Evolutionary conservation across 495 filamentous ascomycete species (phyloP).

Genomic region (Penicillium arizonense): DNA sequence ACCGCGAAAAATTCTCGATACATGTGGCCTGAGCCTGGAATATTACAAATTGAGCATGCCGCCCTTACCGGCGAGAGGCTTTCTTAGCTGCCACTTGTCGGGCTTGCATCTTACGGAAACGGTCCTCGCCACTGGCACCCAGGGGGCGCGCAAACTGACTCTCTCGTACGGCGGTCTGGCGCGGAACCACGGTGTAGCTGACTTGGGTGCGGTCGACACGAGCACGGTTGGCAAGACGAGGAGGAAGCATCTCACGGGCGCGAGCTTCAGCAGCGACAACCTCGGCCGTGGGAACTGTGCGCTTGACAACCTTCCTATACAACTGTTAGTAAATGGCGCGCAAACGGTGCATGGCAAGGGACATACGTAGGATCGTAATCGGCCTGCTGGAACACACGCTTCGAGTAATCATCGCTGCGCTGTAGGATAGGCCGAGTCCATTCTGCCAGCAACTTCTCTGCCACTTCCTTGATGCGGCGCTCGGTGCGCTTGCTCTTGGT

Average conservation of each 20-base stretch:
- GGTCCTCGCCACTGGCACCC: slow-evolving; percentile 72
- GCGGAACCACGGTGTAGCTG: slow-evolving; percentile 80
- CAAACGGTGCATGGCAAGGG: slow-evolving; percentile 4
- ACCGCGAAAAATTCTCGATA: slow-evolving; percentile 10
- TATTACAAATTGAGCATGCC: slow-evolving; percentile 2
- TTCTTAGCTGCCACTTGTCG: slow-evolving; percentile 59
- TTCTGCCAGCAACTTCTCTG: slow-evolving; percentile 84
- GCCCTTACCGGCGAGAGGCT: slow-evolving; percentile 33
- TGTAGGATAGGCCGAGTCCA: slow-evolving; percentile 97
- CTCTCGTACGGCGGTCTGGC: slow-evolving; percentile 50
- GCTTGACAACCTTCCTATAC: slow-evolving; percentile 45
- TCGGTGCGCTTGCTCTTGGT: slow-evolving; percentile 89
- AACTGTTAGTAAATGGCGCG: slow-evolving; percentile 11
- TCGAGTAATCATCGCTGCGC: slow-evolving; percentile 87
- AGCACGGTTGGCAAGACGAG: slow-evolving; percentile 68
- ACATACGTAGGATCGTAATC: slow-evolving; percentile 59
- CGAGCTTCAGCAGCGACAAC: slow-evolving; percentile 62
- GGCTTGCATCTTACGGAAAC: slow-evolving; percentile 77
- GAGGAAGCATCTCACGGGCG: slow-evolving; percentile 67
- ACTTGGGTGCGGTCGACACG: slow-evolving; percentile 65
- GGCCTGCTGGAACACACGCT: slow-evolving; percentile 59
- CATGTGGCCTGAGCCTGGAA: slow-evolving; percentile 1
- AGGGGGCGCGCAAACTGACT: slow-evolving; percentile 59
- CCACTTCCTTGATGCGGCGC: slow-evolving; percentile 83
- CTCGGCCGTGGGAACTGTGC: slow-evolving; percentile 46